Percentiles rank a stretch among this genome's conserved stretches.
phyloP scores from a whole-genome alignment of 2,329 filamentous ascomycete genomes.

The Pseudocercospora eumusae region DNA sequence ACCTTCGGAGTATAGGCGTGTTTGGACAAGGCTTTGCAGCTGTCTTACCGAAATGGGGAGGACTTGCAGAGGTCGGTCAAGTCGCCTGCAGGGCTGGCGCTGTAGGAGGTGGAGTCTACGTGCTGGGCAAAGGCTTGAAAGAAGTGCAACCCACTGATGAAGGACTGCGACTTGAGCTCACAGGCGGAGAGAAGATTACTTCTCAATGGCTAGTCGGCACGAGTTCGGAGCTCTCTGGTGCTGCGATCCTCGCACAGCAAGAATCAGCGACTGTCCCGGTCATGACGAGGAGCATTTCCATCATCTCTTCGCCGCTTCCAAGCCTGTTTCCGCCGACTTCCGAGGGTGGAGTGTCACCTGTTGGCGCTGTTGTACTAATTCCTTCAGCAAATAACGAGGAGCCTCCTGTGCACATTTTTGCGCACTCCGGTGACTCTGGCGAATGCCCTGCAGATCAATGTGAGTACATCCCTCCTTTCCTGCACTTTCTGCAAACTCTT shows the following conservation, averaged over 20 bases:
- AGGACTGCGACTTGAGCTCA: constrained; percentile 30
- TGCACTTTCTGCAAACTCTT: background rate
- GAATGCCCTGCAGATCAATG: constrained; percentile 87
- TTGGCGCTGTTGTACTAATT: constrained; percentile 70
- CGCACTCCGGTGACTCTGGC: constrained; percentile 86
- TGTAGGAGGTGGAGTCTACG: constrained; percentile 88
- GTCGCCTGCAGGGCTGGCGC: constrained; percentile 87
- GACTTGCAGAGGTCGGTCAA: constrained; percentile 83
- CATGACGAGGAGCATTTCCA: constrained; percentile 52
- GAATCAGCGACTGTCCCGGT: constrained; percentile 3
- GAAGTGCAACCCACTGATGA: constrained; percentile 26
- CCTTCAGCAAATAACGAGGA: constrained; percentile 44
- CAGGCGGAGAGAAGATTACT: constrained; percentile 36
- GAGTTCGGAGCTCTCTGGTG: constrained; percentile 27
- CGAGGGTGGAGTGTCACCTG: constrained; percentile 75
- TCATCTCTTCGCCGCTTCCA: constrained; percentile 67
- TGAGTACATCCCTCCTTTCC: constrained; percentile 59
- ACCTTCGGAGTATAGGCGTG: constrained; percentile 81
- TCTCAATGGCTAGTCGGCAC: constrained; percentile 37
- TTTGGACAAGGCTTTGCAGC: constrained; percentile 89
- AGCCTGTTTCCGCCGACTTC: constrained; percentile 68
- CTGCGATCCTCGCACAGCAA: background rate
- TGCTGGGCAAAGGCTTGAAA: constrained; percentile 70
- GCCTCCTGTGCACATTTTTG: constrained; percentile 63
- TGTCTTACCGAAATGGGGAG: constrained; percentile 90